These are phyloP conservation scores for Turritis glabra DNA, from an alignment of 345 rosid genomes.

Conservation along the genomic window DNA sequence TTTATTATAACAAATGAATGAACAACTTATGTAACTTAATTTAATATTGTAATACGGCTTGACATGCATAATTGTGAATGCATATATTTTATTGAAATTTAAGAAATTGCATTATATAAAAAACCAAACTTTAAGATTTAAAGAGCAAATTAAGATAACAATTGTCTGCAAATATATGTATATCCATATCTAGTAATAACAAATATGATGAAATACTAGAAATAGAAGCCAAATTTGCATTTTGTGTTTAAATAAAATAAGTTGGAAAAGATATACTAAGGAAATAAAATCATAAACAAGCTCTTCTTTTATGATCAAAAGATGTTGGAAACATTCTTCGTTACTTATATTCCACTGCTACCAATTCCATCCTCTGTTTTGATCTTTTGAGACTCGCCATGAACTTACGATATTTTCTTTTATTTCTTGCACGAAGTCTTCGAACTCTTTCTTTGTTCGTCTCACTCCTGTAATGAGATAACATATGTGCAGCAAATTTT, in stretches of 20 bases:
- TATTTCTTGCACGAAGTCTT: background rate
- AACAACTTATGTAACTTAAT: no score
- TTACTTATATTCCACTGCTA: background rate
- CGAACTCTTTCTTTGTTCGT: background rate
- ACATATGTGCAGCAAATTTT: background rate
- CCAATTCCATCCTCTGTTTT: background rate
- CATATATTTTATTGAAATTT: background rate
- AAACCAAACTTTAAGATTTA: background rate
- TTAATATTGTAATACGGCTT: background rate
- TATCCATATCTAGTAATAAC: background rate
- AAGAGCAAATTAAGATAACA: background rate
- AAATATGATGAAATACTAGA: background rate
- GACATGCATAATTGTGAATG: background rate
- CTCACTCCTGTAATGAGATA: background rate
- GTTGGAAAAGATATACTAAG: background rate
- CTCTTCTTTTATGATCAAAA: background rate
- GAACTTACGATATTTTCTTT: background rate
- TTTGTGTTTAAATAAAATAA: background rate
- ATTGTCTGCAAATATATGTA: background rate
- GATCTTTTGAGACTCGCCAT: background rate
- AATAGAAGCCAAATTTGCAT: background rate
- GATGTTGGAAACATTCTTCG: background rate
- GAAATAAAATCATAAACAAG: background rate
- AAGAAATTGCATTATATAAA: no score
- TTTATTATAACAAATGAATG: no score